Evolutionary conservation across 1,284 basidiomycete species (phyloP).

Genomic region (Ceratobasidium sp.): DNA sequence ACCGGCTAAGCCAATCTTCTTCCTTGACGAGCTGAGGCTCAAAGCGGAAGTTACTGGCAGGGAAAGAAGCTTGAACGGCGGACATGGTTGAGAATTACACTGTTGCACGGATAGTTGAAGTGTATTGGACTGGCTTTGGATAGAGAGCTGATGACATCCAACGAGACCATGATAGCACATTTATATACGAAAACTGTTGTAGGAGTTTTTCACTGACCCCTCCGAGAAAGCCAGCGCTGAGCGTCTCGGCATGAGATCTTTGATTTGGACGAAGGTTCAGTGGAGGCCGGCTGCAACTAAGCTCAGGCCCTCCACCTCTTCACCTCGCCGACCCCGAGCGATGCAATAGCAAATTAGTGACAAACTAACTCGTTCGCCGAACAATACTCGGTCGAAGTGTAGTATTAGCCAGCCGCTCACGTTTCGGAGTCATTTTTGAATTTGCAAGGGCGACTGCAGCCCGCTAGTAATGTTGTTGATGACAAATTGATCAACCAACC

Average conservation of each 20-base stretch:
- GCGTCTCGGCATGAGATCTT: background rate
- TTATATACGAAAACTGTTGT: background rate
- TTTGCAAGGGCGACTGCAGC: conserved; percentile 12
- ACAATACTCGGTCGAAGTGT: background rate
- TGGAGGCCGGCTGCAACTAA: background rate
- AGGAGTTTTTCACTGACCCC: background rate
- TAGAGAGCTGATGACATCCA: background rate
- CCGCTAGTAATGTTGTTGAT: background rate
- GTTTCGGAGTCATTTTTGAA: background rate
- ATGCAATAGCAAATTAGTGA: background rate
- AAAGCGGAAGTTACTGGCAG: background rate
- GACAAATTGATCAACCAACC: background rate
- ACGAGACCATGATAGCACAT: background rate
- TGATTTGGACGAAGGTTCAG: background rate
- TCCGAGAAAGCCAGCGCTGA: background rate
- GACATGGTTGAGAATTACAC: background rate
- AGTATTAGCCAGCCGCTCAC: background rate
- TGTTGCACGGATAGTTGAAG: background rate
- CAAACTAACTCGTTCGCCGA: background rate
- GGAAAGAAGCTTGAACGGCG: background rate
- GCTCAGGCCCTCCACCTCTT: background rate
- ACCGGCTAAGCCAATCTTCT: conserved; percentile 17
- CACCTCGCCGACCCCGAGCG: background rate
- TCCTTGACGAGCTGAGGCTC: conserved; percentile 3
- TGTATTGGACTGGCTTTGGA: background rate